Evolutionary conservation across 257 asterid species (phyloP).

Genomic region (Eustoma russellianum): DNA sequence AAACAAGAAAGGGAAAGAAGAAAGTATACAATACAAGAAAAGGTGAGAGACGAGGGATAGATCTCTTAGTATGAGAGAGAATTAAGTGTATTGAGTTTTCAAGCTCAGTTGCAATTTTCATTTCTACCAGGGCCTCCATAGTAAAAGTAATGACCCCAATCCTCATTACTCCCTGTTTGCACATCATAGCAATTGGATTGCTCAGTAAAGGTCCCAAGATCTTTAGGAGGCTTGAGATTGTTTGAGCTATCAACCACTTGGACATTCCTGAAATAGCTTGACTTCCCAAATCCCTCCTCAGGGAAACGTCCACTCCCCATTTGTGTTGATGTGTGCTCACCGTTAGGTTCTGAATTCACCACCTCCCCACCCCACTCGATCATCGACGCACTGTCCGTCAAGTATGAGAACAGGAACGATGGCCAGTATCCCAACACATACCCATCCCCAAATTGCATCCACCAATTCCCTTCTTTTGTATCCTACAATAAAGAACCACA

Average conservation of each 20-base stretch:
- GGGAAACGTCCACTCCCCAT: conserved; percentile 94
- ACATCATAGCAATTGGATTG: conserved; percentile 83
- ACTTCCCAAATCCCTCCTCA: conserved; percentile 74
- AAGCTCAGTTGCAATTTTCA: conserved; percentile 55
- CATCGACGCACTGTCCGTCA: conserved; percentile 80
- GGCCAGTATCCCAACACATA: conserved; percentile 89
- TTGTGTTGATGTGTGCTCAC: conserved; percentile 79
- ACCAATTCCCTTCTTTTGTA: conserved; percentile 84
- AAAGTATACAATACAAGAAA: not conserved
- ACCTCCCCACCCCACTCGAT: conserved; percentile 94
- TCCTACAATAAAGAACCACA: conserved; percentile 33
- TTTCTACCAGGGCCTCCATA: conserved; percentile 93
- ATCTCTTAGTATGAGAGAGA: conserved; percentile 15
- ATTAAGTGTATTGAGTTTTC: conserved; percentile 11
- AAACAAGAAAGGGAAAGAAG: too few relatives aligned
- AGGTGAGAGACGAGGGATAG: conserved; percentile 1
- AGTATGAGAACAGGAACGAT: conserved; percentile 75
- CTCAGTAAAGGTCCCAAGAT: conserved; percentile 65
- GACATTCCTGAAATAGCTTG: conserved; percentile 80
- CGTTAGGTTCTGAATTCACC: conserved; percentile 55
- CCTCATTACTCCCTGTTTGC: conserved; percentile 62
- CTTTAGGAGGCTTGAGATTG: conserved; percentile 68
- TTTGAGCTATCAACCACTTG: conserved; percentile 76
- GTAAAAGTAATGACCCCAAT: conserved; percentile 87
- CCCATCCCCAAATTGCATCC: conserved; percentile 91